Base-by-base conservation (phyloP, 2,329 filamentous ascomycete species). In the Diaporthe sp. region DNA sequence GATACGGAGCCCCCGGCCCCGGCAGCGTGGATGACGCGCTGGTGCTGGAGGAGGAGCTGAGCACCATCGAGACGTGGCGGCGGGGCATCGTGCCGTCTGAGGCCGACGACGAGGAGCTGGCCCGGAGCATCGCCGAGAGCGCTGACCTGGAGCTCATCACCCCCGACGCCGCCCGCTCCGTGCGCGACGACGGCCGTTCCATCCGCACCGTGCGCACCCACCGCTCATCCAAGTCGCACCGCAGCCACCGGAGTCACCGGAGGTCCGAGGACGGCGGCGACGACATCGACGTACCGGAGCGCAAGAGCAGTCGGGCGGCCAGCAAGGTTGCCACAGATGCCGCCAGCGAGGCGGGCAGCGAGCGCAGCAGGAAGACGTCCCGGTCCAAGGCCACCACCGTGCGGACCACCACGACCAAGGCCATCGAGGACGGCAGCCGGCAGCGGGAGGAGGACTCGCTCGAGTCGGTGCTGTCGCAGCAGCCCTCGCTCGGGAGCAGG, bases 41-140 rank as follows among this genome's bases (percentile, higher is more conserved):
- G n/a, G 85, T 91, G 2, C 79, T 91, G 19, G 88, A 90, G 75
- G 89, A 91, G 76, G 89, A 91, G 78, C 82, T 92, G 28, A 91
- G 89, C 83, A 85, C 85, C 28, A 92, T 92, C 62, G 90, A 92
- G 80, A 85, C 84, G 0, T 92, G 90, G 90, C 85, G 89, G 10
- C 84, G 90, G n/a, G 90, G 90, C 39, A 91, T 91, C 77, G 79
- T 85, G 74, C 84, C 87, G 0, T 84, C 82, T 42, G 87, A 85
- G 70, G 87, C 86, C 15, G 57, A 37, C 37, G 71, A 55, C 37
- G 67, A 71, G 3, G 67, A 46, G 44, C 34, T 73, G 34, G 71
- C 71, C 75, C 86, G 80, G 49, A 79, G 76, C 49, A 88, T 86
- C 15, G 89, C 91, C 65, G 79, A 89, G 55, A 75, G 62, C 28